These are phyloP conservation scores for Salvia miltiorrhiza DNA, from an alignment of 257 asterid genomes.

Conservation along the genomic window DNA sequence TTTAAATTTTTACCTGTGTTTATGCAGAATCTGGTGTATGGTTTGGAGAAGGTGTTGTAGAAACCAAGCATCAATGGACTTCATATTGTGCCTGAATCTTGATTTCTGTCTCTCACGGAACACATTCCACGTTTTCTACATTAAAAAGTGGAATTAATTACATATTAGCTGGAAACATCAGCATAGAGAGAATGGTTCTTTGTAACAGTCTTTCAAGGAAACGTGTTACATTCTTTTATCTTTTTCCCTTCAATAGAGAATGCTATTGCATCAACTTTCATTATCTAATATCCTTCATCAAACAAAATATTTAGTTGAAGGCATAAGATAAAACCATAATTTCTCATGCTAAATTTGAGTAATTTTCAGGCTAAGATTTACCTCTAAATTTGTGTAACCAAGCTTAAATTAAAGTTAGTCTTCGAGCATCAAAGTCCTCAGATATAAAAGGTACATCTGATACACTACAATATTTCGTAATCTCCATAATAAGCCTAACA, in stretches of 20 bases:
- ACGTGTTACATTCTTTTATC: background rate
- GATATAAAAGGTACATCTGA: too few species aligned
- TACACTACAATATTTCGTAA: background rate
- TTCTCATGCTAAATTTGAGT: too few species aligned
- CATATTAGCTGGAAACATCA: background rate
- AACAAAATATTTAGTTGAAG: background rate
- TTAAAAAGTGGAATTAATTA: background rate
- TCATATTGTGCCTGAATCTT: background rate
- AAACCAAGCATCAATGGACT: slow-evolving; percentile 2
- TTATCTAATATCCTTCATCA: background rate
- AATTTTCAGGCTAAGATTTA: background rate
- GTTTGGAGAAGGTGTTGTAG: slow-evolving; percentile 47
- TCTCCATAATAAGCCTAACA: background rate
- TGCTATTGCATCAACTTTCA: background rate
- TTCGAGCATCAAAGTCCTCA: too few species aligned
- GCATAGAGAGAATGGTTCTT: background rate
- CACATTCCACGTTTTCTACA: background rate
- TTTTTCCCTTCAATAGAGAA: background rate
- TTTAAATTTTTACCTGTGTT: background rate
- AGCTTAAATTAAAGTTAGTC: background rate
- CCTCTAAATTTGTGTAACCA: background rate
- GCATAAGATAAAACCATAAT: too few species aligned
- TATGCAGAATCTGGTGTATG: slow-evolving; percentile 54
- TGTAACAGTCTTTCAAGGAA: slow-evolving; percentile 13
- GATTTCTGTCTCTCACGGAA: background rate